These are phyloP conservation scores for Alnus rubra DNA, from an alignment of 306 rosid genomes.

Conservation along the genomic window DNA sequence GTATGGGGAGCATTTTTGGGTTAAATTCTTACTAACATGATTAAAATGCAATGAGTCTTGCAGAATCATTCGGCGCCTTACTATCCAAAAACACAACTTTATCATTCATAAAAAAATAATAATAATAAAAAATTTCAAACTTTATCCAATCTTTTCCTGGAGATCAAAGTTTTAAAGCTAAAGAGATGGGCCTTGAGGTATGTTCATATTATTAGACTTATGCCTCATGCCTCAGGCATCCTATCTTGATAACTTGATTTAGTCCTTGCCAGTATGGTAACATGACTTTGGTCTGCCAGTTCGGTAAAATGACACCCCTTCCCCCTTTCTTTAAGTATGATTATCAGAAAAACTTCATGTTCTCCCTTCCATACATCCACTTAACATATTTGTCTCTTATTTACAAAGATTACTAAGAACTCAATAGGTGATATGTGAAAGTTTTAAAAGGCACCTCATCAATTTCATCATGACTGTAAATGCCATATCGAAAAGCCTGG, in stretches of 20 bases:
- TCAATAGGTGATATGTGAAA: not conserved
- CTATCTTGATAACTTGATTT: not conserved
- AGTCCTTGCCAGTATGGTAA: not conserved
- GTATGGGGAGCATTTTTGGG: not conserved
- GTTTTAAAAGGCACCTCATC: constrained; percentile 60
- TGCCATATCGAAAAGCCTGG: constrained; percentile 95
- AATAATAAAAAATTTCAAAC: too few species aligned
- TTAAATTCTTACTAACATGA: not conserved
- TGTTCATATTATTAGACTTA: not conserved
- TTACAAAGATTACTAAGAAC: not conserved
- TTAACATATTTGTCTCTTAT: not conserved
- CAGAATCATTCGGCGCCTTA: not conserved
- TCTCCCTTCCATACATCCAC: not conserved
- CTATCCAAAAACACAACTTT: not conserved
- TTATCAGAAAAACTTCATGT: not conserved
- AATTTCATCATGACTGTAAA: constrained; percentile 79
- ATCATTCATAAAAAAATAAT: too few species aligned
- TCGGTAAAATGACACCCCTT: not conserved
- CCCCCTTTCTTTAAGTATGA: not conserved
- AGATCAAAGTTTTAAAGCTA: not conserved
- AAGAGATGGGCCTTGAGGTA: not conserved
- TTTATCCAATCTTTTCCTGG: not conserved
- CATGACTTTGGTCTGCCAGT: not conserved
- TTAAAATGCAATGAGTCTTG: not conserved
- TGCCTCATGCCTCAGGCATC: not conserved